A percentile compares a stretch with the other conserved stretches of the same genome.
Evolutionary conservation across 805 yeast species (phyloP).

Genomic region (Debaryomyces hansenii): DNA sequence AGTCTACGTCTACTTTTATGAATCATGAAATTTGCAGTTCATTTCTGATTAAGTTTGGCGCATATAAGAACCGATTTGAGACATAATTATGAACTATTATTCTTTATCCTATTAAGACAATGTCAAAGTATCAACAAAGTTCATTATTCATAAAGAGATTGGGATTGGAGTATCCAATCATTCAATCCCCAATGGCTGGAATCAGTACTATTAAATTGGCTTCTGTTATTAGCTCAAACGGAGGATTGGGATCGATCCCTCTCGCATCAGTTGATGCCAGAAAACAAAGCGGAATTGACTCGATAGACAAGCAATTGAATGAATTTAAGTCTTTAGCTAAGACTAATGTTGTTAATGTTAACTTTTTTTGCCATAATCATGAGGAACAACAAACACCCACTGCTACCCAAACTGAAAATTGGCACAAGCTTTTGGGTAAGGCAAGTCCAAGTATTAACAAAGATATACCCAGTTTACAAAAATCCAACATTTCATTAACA

Average conservation of each 20-base stretch:
- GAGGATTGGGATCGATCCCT: slow-evolving; percentile 54
- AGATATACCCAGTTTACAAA: slow-evolving; percentile 11
- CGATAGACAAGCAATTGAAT: slow-evolving; percentile 10
- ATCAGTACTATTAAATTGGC: slow-evolving; percentile 47
- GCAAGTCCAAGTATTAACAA: slow-evolving; percentile 1
- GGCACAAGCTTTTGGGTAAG: slow-evolving; percentile 17
- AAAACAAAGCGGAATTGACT: slow-evolving; percentile 12
- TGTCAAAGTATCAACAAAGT: slow-evolving; percentile 1
- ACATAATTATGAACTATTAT: too few relatives aligned
- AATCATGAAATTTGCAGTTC: too few relatives aligned
- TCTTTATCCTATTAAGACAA: neutral
- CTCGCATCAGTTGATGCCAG: slow-evolving; percentile 32
- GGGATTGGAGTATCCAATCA: slow-evolving; percentile 41
- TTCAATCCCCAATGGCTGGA: slow-evolving; percentile 66
- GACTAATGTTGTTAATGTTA: slow-evolving; percentile 36
- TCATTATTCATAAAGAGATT: slow-evolving; percentile 12
- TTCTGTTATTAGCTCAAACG: slow-evolving; percentile 37
- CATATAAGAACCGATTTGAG: too few relatives aligned
- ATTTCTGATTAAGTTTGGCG: too few relatives aligned
- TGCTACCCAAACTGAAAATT: slow-evolving; percentile 17
- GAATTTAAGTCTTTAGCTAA: slow-evolving; percentile 14
- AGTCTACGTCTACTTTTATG: too few relatives aligned
- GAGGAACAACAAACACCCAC: slow-evolving; percentile 13
- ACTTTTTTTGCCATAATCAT: slow-evolving; percentile 47
- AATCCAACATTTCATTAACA: slow-evolving; percentile 28